These are phyloP conservation scores for Pluteus cervinus DNA, from an alignment of 768 basidiomycete species.

Conservation along the genomic window DNA sequence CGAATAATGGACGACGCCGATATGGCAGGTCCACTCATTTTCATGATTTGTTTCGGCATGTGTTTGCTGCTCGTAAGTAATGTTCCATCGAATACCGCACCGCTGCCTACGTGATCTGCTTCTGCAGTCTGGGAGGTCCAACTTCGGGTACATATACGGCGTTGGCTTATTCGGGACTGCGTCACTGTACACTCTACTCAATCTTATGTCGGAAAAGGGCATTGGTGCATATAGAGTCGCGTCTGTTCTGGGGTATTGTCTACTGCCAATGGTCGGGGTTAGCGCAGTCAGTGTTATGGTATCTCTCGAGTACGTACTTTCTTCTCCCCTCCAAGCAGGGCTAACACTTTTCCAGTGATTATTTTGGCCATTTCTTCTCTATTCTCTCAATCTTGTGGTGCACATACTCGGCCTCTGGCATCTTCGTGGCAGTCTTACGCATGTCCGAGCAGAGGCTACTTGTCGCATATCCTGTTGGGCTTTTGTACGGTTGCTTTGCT, in stretches of 20 bases:
- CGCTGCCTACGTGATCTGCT: conserved; percentile 8
- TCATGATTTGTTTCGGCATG: conserved; percentile 91
- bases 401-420: conserved; percentile 91
- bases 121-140: conserved; percentile 89
- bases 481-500: conserved; percentile 93
- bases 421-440: conserved; percentile 90
- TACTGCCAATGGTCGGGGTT: conserved; percentile 94
- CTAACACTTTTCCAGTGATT: conserved; percentile 43
- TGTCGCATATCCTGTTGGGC: conserved; percentile 93
- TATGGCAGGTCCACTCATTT: conserved; percentile 91
- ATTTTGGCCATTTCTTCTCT: conserved; percentile 82
- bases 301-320: conserved; percentile 72
- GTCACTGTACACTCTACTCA: conserved; percentile 90
- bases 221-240: conserved; percentile 95
- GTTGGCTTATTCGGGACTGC: conserved; percentile 92
- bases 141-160: conserved; percentile 98
- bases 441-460: conserved; percentile 95
- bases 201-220: conserved; percentile 92
- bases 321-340: conserved; percentile 4
- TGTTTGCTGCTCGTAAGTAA: conserved; percentile 83
- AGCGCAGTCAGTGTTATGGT: conserved; percentile 83
- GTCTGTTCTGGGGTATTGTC: conserved; percentile 93
- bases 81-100: background rate
- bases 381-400: conserved; percentile 89
- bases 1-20: conserved; percentile 99